Evolutionary conservation across 805 yeast species (phyloP).

Genomic region (Nakazawaea wickerhamii): DNA sequence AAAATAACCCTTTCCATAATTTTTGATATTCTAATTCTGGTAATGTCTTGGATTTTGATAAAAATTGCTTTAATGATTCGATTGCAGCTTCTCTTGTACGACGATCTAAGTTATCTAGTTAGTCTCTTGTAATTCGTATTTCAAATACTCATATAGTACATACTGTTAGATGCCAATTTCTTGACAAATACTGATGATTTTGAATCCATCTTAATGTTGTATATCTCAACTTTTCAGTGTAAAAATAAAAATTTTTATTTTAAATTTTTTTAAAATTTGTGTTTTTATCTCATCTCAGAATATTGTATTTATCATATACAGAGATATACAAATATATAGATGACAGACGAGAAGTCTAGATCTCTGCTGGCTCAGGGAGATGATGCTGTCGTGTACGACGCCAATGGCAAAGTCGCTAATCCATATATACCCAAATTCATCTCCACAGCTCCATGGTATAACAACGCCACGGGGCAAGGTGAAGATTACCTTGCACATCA

Average conservation of each 20-base stretch:
- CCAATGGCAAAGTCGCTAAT: constrained; percentile 30
- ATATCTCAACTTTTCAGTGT: background rate
- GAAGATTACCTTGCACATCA: constrained; percentile 55
- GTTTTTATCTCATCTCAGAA: background rate
- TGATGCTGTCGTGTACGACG: constrained; percentile 22
- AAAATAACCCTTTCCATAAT: constrained; percentile 94
- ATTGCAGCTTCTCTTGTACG: constrained; percentile 71
- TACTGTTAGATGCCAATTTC: constrained; percentile 74
- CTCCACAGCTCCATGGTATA: constrained; percentile 37
- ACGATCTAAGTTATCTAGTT: constrained; percentile 34
- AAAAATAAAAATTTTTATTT: constrained; percentile 1
- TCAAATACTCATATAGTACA: constrained; percentile 13
- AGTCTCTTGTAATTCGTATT: background rate
- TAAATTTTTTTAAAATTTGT: background rate
- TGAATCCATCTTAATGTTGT: constrained; percentile 3
- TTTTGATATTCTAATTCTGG: constrained; percentile 60
- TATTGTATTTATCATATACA: too few relatives aligned
- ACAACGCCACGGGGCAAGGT: constrained; percentile 18
- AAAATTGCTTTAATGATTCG: constrained; percentile 53
- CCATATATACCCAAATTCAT: constrained; percentile 36
- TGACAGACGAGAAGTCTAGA: background rate
- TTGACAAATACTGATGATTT: constrained; percentile 56
- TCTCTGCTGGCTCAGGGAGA: background rate
- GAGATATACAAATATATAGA: too few relatives aligned
- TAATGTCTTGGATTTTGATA: constrained; percentile 40